Conservation (phyloP, 805 yeast species). For the Barnettozyma populi region DNA sequence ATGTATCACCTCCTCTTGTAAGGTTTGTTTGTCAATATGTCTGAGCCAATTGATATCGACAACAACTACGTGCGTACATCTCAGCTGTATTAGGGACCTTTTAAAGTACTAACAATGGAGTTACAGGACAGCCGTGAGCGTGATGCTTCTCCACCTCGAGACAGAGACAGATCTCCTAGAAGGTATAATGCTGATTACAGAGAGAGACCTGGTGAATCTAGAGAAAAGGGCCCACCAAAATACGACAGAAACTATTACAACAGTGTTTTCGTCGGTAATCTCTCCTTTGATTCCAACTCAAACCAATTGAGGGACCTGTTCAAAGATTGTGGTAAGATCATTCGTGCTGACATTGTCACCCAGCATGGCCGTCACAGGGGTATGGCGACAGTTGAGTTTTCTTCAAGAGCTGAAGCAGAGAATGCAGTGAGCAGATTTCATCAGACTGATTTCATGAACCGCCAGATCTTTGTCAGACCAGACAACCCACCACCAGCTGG, state of each 20-base stretch:
- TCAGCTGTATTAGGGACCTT: background rate
- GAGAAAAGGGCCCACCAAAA: slow-evolving; percentile 30
- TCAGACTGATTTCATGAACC: slow-evolving; percentile 59
- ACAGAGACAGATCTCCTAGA: slow-evolving; percentile 26
- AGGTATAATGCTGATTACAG: slow-evolving; percentile 32
- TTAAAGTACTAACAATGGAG: slow-evolving; percentile 8
- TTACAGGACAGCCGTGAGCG: slow-evolving; percentile 23
- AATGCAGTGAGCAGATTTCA: slow-evolving; percentile 67
- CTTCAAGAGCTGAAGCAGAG: slow-evolving; percentile 55
- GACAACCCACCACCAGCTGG: slow-evolving; percentile 76
- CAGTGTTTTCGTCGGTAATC: slow-evolving; percentile 68
- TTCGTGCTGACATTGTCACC: slow-evolving; percentile 78
- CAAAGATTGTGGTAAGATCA: slow-evolving; percentile 55
- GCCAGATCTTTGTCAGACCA: slow-evolving; percentile 84
- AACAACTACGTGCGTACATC: slow-evolving; percentile 3
- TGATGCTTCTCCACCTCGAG: slow-evolving; percentile 26
- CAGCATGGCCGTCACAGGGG: slow-evolving; percentile 79
- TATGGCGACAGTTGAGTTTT: slow-evolving; percentile 87
- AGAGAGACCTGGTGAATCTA: slow-evolving; percentile 26
- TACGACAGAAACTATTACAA: slow-evolving; percentile 57
- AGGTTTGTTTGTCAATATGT: slow-evolving; percentile 1
- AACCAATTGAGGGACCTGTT: slow-evolving; percentile 56
- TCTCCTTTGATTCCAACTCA: slow-evolving; percentile 60
- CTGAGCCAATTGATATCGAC: slow-evolving; percentile 9
- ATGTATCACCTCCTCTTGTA: background rate